Evolutionary conservation across 495 filamentous ascomycete genomes (phyloP).

Genomic region (Usnea hakonensis): DNA sequence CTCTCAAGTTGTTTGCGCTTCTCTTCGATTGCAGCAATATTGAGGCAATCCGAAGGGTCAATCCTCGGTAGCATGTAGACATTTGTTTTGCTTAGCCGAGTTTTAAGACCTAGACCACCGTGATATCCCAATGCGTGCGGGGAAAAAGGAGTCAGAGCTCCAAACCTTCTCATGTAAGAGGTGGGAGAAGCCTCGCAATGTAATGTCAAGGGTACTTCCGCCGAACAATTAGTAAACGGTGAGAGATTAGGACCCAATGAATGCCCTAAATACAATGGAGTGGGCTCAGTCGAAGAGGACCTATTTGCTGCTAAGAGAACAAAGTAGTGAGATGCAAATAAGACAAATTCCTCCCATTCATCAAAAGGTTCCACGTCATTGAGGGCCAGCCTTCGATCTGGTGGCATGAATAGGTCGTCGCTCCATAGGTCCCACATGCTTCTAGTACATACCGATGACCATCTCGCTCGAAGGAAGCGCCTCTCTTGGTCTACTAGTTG

Average conservation of each 20-base stretch:
- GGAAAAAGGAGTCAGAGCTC: slow-evolving; percentile 5
- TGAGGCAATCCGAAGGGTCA: background rate
- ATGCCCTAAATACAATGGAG: background rate
- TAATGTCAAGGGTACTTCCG: background rate
- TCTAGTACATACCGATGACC: slow-evolving; percentile 50
- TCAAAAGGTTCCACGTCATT: slow-evolving; percentile 77
- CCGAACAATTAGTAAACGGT: background rate
- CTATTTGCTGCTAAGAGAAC: slow-evolving; percentile 53
- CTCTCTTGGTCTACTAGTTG: slow-evolving; percentile 51
- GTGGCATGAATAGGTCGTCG: slow-evolving; percentile 50
- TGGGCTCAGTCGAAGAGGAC: background rate
- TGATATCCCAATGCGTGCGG: slow-evolving; percentile 30
- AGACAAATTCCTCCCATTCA: slow-evolving; percentile 91
- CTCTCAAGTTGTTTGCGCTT: slow-evolving; percentile 29
- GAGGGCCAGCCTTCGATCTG: slow-evolving; percentile 46
- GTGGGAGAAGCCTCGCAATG: background rate
- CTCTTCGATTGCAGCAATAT: slow-evolving; percentile 9
- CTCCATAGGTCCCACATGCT: slow-evolving; percentile 78
- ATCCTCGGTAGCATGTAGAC: slow-evolving; percentile 35
- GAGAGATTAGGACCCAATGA: background rate
- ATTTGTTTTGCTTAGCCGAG: slow-evolving; percentile 53
- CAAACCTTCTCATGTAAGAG: slow-evolving; percentile 6
- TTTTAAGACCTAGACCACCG: slow-evolving; percentile 56
- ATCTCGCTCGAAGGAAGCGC: slow-evolving; percentile 60
- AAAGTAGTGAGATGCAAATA: slow-evolving; percentile 83